Evolutionary conservation across 75 land plant genomes (phyloP).

Genomic region (Cunninghamia lanceolata): DNA sequence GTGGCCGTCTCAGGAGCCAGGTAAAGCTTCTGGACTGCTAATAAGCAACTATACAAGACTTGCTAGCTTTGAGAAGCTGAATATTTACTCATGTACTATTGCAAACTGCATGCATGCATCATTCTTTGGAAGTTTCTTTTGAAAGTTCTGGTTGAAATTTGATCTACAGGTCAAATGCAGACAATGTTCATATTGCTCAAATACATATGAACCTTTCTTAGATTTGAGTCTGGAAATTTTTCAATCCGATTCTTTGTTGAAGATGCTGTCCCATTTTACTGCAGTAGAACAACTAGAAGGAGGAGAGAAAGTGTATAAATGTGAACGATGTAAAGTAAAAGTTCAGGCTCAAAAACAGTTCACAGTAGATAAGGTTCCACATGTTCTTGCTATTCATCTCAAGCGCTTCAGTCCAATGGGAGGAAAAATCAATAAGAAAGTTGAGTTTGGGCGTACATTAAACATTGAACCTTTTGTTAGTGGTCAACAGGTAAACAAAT

Average conservation of each 20-base stretch:
- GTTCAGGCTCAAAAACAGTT: constrained; percentile 87
- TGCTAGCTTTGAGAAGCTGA: background rate
- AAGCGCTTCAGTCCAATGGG: constrained; percentile 72
- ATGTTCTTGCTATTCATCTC: constrained; percentile 82
- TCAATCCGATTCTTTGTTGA: constrained; percentile 68
- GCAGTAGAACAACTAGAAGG: constrained; percentile 76
- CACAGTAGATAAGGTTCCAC: constrained; percentile 73
- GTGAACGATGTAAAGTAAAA: constrained; percentile 76
- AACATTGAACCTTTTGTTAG: constrained; percentile 86
- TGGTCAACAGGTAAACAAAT: constrained; percentile 59
- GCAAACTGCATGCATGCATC: background rate
- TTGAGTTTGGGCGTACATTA: constrained; percentile 58
- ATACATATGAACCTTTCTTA: constrained; percentile 83
- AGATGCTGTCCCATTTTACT: constrained; percentile 76
- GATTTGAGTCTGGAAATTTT: constrained; percentile 86
- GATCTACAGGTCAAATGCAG: constrained; percentile 76
- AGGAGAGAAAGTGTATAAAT: constrained; percentile 76
- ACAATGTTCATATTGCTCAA: constrained; percentile 68
- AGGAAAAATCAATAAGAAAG: constrained; percentile 74
- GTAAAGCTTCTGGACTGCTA: constrained; percentile 25
- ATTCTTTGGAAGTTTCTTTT: background rate
- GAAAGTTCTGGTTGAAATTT: background rate
- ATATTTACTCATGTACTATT: background rate
- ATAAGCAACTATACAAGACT: background rate
- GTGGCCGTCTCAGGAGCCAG: constrained; percentile 90